phyloP scores from a whole-genome alignment of 768 basidiomycete species.

The Trametes coccinea region DNA sequence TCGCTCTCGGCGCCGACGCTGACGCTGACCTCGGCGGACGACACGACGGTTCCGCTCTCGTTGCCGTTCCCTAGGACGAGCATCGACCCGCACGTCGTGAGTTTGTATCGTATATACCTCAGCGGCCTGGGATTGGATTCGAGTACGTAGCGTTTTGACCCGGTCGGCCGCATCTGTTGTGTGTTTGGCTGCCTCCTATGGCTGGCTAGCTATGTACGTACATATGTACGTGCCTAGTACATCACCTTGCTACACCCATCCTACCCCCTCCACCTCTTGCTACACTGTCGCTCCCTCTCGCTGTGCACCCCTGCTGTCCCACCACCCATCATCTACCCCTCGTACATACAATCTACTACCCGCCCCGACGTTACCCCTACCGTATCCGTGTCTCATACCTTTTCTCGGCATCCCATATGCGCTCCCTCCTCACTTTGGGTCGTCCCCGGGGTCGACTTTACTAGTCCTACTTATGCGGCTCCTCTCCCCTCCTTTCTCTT shows the following conservation, averaged over 20 bases:
- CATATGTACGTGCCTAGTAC: background rate
- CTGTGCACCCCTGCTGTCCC: background rate
- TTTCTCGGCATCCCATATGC: conserved; percentile 5
- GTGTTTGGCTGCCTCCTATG: background rate
- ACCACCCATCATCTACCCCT: background rate
- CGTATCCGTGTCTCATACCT: conserved; percentile 6
- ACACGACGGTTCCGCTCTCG: background rate
- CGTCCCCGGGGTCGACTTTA: background rate
- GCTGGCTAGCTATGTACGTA: no score
- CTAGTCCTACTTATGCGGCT: background rate
- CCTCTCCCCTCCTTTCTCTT: background rate
- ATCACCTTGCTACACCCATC: background rate
- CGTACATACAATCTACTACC: background rate
- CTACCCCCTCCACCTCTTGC: background rate
- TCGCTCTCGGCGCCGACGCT: conserved; percentile 4
- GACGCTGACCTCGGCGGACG: conserved; percentile 1
- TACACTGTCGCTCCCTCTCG: background rate
- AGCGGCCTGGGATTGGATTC: conserved; percentile 16
- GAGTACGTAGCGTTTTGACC: conserved; percentile 4
- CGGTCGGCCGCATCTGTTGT: conserved; percentile 4
- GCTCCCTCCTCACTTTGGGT: background rate
- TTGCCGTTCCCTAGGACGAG: conserved; percentile 14
- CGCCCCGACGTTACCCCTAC: background rate
- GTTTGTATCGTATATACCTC: conserved; percentile 22
- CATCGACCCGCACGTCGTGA: conserved; percentile 20